Percentiles rank a stretch among this genome's conserved stretches.
Evolutionary conservation across 2,329 filamentous ascomycete species (phyloP).

Genomic region (Fusarium scirpi): DNA sequence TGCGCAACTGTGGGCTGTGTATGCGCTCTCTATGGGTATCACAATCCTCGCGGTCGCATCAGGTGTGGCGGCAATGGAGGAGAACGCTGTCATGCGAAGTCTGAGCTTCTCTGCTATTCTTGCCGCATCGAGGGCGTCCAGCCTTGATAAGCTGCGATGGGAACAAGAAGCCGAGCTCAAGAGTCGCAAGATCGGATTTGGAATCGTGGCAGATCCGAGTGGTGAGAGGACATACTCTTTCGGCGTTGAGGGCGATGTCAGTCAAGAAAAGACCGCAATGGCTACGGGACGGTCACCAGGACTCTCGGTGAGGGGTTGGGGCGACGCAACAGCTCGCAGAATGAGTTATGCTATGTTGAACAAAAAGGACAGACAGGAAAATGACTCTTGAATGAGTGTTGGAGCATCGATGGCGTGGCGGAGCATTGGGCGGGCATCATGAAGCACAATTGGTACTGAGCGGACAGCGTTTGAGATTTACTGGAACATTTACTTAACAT

Average conservation of each 20-base stretch:
- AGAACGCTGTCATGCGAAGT: conserved; percentile 42
- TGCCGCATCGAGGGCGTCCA: conserved; percentile 40
- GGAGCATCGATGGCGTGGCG: conserved; percentile 9
- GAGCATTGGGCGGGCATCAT: conserved; percentile 1
- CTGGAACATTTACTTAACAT: background rate
- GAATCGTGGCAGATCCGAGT: conserved; percentile 36
- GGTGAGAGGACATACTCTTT: conserved; percentile 43
- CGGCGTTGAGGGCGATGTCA: conserved; percentile 45
- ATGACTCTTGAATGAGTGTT: background rate
- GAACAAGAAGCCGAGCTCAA: conserved; percentile 34
- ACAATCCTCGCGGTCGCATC: conserved; percentile 34
- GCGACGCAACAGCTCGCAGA: conserved; percentile 35
- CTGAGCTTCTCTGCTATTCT: conserved; percentile 45
- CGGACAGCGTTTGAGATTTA: conserved; percentile 30
- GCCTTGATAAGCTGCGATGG: conserved; percentile 44
- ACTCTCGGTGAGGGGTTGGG: conserved; percentile 41
- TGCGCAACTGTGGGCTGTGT: conserved; percentile 41
- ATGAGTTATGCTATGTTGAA: conserved; percentile 40
- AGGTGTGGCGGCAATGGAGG: conserved; percentile 41
- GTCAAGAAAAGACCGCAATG: conserved; percentile 38
- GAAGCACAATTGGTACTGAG: conserved; percentile 8
- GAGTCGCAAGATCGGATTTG: conserved; percentile 42
- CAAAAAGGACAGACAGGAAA: conserved; percentile 22
- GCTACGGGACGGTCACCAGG: conserved; percentile 39
- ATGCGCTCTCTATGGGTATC: conserved; percentile 42